Conservation (phyloP, 179 eudicot species). For the Gypsophila paniculata region DNA sequence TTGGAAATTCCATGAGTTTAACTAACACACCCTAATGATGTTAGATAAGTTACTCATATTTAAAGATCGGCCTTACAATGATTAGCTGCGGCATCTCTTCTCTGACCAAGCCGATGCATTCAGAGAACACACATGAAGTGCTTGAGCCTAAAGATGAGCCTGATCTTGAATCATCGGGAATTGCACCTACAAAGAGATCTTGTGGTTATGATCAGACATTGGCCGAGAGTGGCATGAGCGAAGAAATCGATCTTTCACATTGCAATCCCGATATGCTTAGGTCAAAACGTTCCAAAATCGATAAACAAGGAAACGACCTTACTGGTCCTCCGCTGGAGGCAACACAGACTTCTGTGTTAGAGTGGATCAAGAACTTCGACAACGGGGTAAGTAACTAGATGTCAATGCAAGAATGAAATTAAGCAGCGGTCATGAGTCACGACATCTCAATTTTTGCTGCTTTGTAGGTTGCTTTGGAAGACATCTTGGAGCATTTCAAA, state of each 20-base stretch:
- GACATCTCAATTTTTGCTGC: not conserved
- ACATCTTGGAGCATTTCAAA: conserved; percentile 46
- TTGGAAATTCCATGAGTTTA: conserved; percentile 3
- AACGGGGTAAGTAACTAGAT: conserved; percentile 26
- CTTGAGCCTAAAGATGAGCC: conserved; percentile 23
- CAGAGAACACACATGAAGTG: conserved; percentile 22
- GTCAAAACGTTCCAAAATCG: conserved; percentile 44
- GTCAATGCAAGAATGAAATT: not conserved
- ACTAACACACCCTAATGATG: conserved; percentile 16
- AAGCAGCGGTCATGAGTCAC: not conserved
- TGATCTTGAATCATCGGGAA: conserved; percentile 20
- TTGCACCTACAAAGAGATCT: conserved; percentile 23
- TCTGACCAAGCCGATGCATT: conserved; percentile 27
- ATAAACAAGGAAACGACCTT: conserved; percentile 20
- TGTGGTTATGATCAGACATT: conserved; percentile 17
- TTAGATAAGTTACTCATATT: conserved; percentile 57
- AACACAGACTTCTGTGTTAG: conserved; percentile 26
- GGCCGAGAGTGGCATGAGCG: conserved; percentile 18
- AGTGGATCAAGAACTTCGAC: conserved; percentile 23
- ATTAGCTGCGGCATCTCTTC: conserved; percentile 47
- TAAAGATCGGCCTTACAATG: conserved; percentile 52
- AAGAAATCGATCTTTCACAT: conserved; percentile 15
- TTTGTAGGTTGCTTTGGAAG: conserved; percentile 55
- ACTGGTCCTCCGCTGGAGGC: conserved; percentile 6
- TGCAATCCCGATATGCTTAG: conserved; percentile 17